Evolutionary conservation across 352 stramenopile species (phyloP).

Genomic region (Globisporangium viniferum): DNA sequence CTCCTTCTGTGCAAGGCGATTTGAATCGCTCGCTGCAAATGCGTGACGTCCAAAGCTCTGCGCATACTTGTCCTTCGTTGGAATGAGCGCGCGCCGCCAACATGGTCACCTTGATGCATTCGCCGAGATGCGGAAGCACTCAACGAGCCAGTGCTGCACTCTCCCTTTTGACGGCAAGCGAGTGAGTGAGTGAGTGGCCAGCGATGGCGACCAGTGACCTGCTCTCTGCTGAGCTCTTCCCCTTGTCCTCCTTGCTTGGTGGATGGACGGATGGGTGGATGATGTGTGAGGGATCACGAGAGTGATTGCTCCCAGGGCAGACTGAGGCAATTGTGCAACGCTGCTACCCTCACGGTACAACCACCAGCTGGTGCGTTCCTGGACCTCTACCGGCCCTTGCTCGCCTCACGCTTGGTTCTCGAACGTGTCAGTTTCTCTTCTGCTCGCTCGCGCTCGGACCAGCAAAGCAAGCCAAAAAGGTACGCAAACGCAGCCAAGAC

Average conservation of each 20-base stretch:
- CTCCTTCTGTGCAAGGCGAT: constrained; percentile 2
- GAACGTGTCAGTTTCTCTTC: constrained; percentile 13
- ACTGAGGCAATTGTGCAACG: background rate
- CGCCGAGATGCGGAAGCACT: background rate
- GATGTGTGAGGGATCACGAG: constrained; percentile 4
- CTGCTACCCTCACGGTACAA: constrained; percentile 5
- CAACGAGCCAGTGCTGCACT: constrained; percentile 4
- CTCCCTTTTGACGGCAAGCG: background rate
- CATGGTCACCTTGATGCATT: background rate
- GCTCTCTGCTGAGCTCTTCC: constrained; percentile 7
- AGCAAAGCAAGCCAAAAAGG: constrained; percentile 1
- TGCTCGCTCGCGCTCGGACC: constrained; percentile 1
- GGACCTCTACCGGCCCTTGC: constrained; percentile 10
- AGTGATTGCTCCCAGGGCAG: constrained; percentile 9
- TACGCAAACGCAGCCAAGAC: background rate
- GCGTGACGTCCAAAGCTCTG: background rate
- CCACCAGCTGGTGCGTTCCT: constrained; percentile 11
- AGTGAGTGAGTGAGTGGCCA: background rate
- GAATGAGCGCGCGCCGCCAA: background rate
- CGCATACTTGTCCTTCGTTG: background rate
- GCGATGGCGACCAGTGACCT: background rate
- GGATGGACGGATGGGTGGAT: constrained; percentile 8
- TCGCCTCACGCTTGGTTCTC: constrained; percentile 14
- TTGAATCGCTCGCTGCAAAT: background rate
- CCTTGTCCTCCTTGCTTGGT: constrained; percentile 1